Evolutionary conservation across 495 filamentous ascomycete species (phyloP), one percentile per base, ranked within the genome.

Genomic region (Saxophila tyrrhenica): DNA sequence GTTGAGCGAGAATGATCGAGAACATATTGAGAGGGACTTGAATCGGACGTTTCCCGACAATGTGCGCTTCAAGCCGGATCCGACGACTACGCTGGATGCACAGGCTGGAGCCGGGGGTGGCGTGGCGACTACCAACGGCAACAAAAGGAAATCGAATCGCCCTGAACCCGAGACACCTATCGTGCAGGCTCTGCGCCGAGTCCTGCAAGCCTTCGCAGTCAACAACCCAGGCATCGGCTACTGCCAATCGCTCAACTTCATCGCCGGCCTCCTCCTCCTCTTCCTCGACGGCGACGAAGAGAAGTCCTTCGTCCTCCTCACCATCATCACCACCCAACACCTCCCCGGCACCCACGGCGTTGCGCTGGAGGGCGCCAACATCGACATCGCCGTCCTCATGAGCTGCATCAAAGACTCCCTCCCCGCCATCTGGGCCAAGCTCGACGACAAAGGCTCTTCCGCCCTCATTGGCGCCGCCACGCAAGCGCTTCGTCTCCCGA

Each of bases 11-110:
- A 79, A 78, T 48, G 86, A 97, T 59, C 78, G 85, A 43, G 92
- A 98, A 59, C 82, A 89, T 44, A 95, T 98, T 62, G 92, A 96
- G 65, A 84, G 94, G 39, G 92, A 98, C 66, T 75, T 98, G 9
- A 84, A 97, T 69, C 83, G 92, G 21, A 96, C 92, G 1, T 98
- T 97, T 62, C 92, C 92, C 0, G 92, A 98, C 68, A 96, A 97
- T 62, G 72, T 95, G 51, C 79, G 80, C 48, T 98, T 95, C 75
- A 91, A 90, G 60, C 86, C 87, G 2, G 83, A 89, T 58, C 21
- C 52, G 15, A 43, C 43, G n/a, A 35, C 55, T 8, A 62, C 29
- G 17, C 43, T 51, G 41, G 50, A 57, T 45, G 59, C 56, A 51
- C 67, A 57, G 35, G 56, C 64, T 57, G 52, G 56, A 3, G 54